Conservation (phyloP, 148 eudicot species). For the Vaccinium corymbosum region DNA sequence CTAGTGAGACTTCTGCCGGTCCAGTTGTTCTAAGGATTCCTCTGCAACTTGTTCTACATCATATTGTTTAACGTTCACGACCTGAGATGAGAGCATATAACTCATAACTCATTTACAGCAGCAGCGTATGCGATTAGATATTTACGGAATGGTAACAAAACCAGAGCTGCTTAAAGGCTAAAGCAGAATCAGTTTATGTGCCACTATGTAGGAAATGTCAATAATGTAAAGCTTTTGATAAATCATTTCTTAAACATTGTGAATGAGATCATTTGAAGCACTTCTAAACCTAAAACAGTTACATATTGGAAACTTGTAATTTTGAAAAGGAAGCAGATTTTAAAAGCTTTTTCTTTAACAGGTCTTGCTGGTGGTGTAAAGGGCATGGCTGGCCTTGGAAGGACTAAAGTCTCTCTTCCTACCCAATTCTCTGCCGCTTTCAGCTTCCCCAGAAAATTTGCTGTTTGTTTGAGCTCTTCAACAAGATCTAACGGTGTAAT, state of each 20-base stretch:
- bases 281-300: not conserved
- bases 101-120: too few relatives aligned
- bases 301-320: too few relatives aligned
- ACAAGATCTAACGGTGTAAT: conserved; percentile 29
- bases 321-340: not conserved
- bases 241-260: too few relatives aligned
- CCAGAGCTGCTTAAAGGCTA: not conserved
- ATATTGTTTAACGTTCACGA: too few relatives aligned
- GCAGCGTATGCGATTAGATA: too few relatives aligned
- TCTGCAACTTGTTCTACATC: too few relatives aligned
- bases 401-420: conserved; percentile 26
- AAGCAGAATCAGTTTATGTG: too few relatives aligned
- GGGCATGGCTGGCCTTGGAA: conserved; percentile 53
- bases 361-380: conserved; percentile 30
- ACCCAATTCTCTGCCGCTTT: conserved; percentile 34
- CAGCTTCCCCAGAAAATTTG: conserved; percentile 29
- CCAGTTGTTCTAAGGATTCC: too few relatives aligned
- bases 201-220: not conserved
- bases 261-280: not conserved
- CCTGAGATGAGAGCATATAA: too few relatives aligned
- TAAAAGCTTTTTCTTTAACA: not conserved
- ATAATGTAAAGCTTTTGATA: too few relatives aligned
- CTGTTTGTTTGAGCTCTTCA: conserved; percentile 39
- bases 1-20: too few relatives aligned
- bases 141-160: not conserved